Percentiles rank a stretch among this genome's conserved stretches.
These are phyloP conservation scores for Trypanosoma caninum DNA, from an alignment of 208 protist species.

Conservation along the genomic window DNA sequence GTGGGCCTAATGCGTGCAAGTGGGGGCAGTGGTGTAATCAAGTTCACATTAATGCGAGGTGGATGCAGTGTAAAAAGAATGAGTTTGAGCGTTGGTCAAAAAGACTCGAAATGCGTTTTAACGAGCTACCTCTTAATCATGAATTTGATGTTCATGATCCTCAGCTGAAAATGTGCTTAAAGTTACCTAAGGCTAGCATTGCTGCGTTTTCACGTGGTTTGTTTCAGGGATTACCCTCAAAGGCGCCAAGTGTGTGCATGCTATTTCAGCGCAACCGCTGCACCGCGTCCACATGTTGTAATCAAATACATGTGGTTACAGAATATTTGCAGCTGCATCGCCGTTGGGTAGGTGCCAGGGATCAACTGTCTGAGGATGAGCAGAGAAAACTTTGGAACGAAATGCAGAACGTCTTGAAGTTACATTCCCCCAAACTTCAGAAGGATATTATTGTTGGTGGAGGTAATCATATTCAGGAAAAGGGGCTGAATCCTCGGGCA, in stretches of 20 bases:
- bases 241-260: slow-evolving; percentile 78
- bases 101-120: slow-evolving; percentile 52
- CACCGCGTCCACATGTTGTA: slow-evolving; percentile 77
- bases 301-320: slow-evolving; percentile 80
- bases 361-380: slow-evolving; percentile 10
- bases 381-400: slow-evolving; percentile 14
- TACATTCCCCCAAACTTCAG: slow-evolving; percentile 23
- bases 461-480: slow-evolving; percentile 8
- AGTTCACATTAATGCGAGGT: slow-evolving; percentile 67
- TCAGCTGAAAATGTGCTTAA: slow-evolving; percentile 51
- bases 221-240: slow-evolving; percentile 72
- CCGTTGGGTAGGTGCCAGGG: slow-evolving; percentile 1
- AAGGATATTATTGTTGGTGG: slow-evolving; percentile 1
- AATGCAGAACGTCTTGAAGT: slow-evolving; percentile 32
- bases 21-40: slow-evolving; percentile 89
- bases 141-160: slow-evolving; percentile 78
- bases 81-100: slow-evolving; percentile 77
- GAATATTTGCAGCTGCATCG: slow-evolving; percentile 43
- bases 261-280: slow-evolving; percentile 80
- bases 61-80: slow-evolving; percentile 70
- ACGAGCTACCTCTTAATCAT: slow-evolving; percentile 40
- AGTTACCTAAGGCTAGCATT: slow-evolving; percentile 69
- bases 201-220: slow-evolving; percentile 71
- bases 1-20: slow-evolving; percentile 68
- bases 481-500: slow-evolving; percentile 27